Conservation (phyloP, 2,329 filamentous ascomycete species). For the Ophiostoma sp. region DNA sequence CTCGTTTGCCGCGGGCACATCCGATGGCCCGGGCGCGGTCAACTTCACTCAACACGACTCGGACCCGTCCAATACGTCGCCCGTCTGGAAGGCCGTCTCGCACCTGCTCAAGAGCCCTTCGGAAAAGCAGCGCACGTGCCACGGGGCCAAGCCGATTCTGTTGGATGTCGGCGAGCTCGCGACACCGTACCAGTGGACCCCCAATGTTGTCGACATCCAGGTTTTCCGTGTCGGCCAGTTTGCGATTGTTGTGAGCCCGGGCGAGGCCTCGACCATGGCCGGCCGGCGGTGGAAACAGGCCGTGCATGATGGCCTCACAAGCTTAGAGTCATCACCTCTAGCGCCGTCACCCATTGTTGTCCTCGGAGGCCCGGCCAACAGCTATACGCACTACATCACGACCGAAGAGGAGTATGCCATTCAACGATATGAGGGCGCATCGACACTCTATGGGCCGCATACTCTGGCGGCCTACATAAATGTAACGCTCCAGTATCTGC, state of each 20-base stretch:
- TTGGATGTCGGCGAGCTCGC: constrained; percentile 81
- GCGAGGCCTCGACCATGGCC: constrained; percentile 89
- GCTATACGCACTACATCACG: constrained; percentile 55
- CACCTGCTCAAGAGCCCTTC: constrained; percentile 65
- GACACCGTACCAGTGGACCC: constrained; percentile 77
- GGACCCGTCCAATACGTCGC: constrained; percentile 58
- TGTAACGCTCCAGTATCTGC: constrained; percentile 63
- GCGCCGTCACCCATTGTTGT: constrained; percentile 58
- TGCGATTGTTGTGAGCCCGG: constrained; percentile 75
- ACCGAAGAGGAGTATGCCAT: constrained; percentile 47
- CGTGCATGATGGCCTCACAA: constrained; percentile 46
- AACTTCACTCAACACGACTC: constrained; percentile 87
- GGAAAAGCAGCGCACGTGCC: constrained; percentile 66
- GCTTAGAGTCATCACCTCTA: background rate
- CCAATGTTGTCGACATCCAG: constrained; percentile 88
- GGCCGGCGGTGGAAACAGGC: constrained; percentile 79
- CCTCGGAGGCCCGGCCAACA: constrained; percentile 81
- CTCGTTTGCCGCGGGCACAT: constrained; percentile 84
- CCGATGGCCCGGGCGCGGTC: constrained; percentile 80
- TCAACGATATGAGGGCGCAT: constrained; percentile 77
- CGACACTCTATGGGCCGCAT: constrained; percentile 77
- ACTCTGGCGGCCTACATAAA: constrained; percentile 85
- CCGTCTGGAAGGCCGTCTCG: constrained; percentile 74
- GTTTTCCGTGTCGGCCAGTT: constrained; percentile 77
- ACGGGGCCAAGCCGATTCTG: constrained; percentile 75